Base-by-base conservation (phyloP, 1,284 basidiomycete genomes). In the Marasmius oreades region DNA sequence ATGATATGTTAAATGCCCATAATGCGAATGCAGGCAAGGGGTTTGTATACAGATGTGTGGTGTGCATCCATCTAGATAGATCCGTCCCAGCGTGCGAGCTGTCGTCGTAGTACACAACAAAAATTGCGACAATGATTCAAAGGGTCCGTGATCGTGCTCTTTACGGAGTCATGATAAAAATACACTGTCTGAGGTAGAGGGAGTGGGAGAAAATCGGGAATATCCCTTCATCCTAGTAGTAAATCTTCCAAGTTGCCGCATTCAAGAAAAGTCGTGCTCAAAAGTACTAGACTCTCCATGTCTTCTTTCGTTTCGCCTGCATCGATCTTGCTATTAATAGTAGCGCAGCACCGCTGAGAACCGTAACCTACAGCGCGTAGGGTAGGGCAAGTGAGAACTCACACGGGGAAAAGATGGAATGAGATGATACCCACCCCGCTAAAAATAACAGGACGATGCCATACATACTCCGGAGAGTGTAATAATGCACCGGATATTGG, bases 401-500 rank as follows among this genome's bases (percentile, higher is more conserved):
- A 33, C 28, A 20, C 20, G 28, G n/a, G 8, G 28, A 18, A 33
- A 31, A 16, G 16, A 26, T 16, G 12, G 20, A 10, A 24, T 47
- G 22, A 10, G 8, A 16, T 8, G 2, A 16, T 12, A 50, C 59
- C 46, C 39, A 61, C 60, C 28, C 59, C 62, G 37, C 61, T 62
- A 42, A 64, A 64, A 28, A 63, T 42, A 6, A 64, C 55, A 2
- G 63, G 60, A 45, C 53, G 44, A 14, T 56, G 24, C 63, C 63
- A 64, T 6, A 54, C 48, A 52, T 62, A 62, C 12, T 56, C 53
- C 5, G 63, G 63, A 23, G 60, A 52, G 22, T 55, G 50, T 20
- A 64, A 47, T n/a, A 64, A 42, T 33, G 58, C 63, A 3, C 63
- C 61, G 16, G 61, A 59, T 33, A 64, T 61, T 3, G 63, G 63